These are phyloP conservation scores for Leucocoprinus sp. DNA, from an alignment of 768 basidiomycete genomes.

Conservation along the genomic window DNA sequence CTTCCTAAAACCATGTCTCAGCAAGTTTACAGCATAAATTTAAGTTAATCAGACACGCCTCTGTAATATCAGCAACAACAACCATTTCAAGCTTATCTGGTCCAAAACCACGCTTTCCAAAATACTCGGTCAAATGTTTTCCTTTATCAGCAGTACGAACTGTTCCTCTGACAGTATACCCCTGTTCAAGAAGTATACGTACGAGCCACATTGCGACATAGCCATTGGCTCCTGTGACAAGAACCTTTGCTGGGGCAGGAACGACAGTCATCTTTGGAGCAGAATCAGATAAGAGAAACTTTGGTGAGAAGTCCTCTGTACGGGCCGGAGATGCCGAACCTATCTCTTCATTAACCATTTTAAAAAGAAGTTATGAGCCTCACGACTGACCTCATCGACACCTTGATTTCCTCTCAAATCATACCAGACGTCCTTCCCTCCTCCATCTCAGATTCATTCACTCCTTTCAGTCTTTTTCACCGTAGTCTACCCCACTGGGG, in stretches of 20 bases:
- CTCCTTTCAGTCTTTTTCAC: constrained; percentile 9
- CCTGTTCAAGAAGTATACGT: constrained; percentile 45
- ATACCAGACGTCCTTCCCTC: constrained; percentile 11
- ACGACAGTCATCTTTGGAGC: constrained; percentile 22
- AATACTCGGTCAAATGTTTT: constrained; percentile 43
- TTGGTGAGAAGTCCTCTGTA: too few species aligned
- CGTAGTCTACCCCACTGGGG: background rate
- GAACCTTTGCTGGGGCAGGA: constrained; percentile 25
- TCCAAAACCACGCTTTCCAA: constrained; percentile 44
- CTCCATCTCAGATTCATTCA: background rate
- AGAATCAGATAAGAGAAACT: background rate
- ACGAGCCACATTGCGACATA: constrained; percentile 56
- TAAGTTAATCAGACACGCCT: constrained; percentile 15
- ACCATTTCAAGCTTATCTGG: constrained; percentile 52
- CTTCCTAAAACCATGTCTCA: too few species aligned
- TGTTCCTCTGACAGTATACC: constrained; percentile 58
- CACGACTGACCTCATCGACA: background rate
- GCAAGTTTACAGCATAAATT: background rate
- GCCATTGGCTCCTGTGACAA: constrained; percentile 54
- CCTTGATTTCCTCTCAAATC: background rate
- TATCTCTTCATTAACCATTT: background rate
- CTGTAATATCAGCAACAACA: constrained; percentile 60
- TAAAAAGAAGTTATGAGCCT: background rate
- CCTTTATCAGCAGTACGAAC: constrained; percentile 59
- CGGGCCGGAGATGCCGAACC: too few species aligned